phyloP scores from a whole-genome alignment of 2,329 filamentous ascomycete species.

The Sporothrix humicola region DNA sequence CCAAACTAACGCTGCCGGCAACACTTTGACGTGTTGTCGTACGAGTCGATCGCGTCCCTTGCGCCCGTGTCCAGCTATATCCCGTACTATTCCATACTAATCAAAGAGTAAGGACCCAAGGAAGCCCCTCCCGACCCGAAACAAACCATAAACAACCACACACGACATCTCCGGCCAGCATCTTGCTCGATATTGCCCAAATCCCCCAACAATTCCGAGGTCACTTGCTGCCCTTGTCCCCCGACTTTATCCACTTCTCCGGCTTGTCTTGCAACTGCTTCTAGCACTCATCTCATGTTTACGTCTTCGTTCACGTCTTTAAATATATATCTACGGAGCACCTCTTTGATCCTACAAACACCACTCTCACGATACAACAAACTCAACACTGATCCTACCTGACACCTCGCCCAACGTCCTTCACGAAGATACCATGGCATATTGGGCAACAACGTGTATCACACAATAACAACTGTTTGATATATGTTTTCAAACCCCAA shows the following conservation, averaged over 20 bases:
- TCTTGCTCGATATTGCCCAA: neutral
- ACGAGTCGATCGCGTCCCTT: constrained; percentile 13
- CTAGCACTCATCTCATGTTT: neutral
- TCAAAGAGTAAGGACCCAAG: constrained; percentile 5
- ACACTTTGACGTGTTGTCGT: neutral
- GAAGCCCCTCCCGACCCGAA: neutral
- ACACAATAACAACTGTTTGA: neutral
- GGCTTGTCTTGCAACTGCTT: neutral
- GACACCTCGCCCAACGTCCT: neutral
- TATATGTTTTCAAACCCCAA: too few species aligned
- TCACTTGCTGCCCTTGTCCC: neutral
- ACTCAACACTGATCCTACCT: constrained; percentile 14
- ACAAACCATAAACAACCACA: neutral
- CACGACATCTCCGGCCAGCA: neutral
- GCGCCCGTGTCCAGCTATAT: neutral
- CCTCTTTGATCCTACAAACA: neutral
- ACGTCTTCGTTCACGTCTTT: neutral
- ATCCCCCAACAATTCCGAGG: neutral
- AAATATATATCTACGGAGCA: neutral
- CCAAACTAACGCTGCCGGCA: neutral
- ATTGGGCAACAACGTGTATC: neutral
- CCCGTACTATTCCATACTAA: neutral
- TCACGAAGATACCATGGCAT: neutral
- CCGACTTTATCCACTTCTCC: constrained; percentile 15
- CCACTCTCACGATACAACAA: neutral